Conservation (phyloP, 306 rosid species). For the Canavalia gladiata region DNA sequence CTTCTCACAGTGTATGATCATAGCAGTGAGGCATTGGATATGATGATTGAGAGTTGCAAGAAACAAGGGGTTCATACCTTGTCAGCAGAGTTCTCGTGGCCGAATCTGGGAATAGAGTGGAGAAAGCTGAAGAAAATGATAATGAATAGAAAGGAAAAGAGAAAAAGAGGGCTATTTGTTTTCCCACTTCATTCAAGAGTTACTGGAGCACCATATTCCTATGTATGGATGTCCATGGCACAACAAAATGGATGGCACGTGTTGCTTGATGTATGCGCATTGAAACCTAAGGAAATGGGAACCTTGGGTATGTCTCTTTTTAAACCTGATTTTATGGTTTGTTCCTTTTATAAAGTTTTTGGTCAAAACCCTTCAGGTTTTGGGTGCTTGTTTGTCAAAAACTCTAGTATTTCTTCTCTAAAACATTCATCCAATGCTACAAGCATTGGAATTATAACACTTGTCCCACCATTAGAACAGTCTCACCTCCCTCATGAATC, state of each 20-base stretch:
- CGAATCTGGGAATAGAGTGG: conserved; percentile 57
- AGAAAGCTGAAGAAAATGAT: conserved; percentile 64
- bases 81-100: conserved; percentile 79
- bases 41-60: conserved; percentile 72
- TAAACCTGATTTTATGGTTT: conserved; percentile 80
- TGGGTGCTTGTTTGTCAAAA: conserved; percentile 86
- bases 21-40: conserved; percentile 67
- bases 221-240: conserved; percentile 85
- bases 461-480: conserved; percentile 55
- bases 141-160: conserved; percentile 47
- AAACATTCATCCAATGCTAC: conserved; percentile 54
- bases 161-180: conserved; percentile 70
- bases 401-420: conserved; percentile 60
- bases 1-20: conserved; percentile 82
- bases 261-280: conserved; percentile 75
- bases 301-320: conserved; percentile 82
- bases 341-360: conserved; percentile 78
- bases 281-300: conserved; percentile 86
- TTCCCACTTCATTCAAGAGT: conserved; percentile 84
- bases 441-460: conserved; percentile 72
- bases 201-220: conserved; percentile 81
- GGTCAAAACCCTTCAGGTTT: conserved; percentile 90
- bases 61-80: conserved; percentile 61
- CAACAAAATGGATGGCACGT: conserved; percentile 85
- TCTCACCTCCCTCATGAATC: conserved; percentile 29